phyloP scores from a whole-genome alignment of 1,284 basidiomycete species.

The Rhodotorula sp. region DNA sequence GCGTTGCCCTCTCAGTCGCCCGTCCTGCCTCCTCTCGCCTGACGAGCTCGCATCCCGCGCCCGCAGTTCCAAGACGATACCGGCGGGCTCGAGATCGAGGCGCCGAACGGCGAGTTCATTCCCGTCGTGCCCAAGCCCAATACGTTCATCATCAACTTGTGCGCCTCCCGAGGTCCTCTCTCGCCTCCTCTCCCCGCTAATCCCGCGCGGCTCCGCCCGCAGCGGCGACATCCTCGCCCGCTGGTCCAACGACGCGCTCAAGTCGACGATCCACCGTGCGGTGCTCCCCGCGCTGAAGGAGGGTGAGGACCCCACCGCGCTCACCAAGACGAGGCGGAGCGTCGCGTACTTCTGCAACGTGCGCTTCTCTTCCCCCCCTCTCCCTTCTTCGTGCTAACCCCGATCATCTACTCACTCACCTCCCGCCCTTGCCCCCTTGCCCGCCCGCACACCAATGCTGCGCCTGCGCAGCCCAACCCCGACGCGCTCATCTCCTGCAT shows the following conservation, averaged over 20 bases:
- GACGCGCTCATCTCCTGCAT: conserved; percentile 21
- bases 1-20: background rate
- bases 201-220: background rate
- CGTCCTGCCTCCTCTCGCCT: background rate
- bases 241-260: conserved; percentile 30
- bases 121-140: conserved; percentile 18
- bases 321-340: conserved; percentile 13
- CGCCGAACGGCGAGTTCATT: conserved; percentile 21
- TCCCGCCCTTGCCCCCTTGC: background rate
- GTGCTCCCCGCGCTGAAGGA: conserved; percentile 2
- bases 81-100: conserved; percentile 23
- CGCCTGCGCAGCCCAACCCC: conserved; percentile 21
- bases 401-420: background rate
- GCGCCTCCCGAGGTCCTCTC: background rate
- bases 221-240: conserved; percentile 29
- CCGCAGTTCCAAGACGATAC: conserved; percentile 22
- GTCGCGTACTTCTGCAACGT: conserved; percentile 32
- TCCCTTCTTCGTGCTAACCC: background rate
- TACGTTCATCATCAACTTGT: conserved; percentile 31
- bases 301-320: conserved; percentile 10
- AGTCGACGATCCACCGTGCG: conserved; percentile 26
- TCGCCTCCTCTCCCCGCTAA: background rate
- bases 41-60: background rate
- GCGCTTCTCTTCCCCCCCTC: background rate
- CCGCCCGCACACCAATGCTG: background rate